These are phyloP conservation scores for Cadophora gregata DNA, from an alignment of 2,329 filamentous ascomycete species.

Conservation along the genomic window DNA sequence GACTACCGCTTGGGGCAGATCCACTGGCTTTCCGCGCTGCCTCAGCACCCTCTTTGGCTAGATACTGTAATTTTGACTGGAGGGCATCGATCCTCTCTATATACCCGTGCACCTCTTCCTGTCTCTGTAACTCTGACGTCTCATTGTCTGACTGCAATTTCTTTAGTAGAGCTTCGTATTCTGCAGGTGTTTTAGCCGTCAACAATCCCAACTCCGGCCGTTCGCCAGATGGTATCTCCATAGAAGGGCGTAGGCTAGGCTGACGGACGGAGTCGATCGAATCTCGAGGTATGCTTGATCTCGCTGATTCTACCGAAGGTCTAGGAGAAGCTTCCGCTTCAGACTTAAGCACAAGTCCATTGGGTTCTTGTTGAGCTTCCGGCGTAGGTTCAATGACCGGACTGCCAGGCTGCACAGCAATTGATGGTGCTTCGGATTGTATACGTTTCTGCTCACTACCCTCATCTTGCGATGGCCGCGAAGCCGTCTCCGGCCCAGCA, in stretches of 20 bases:
- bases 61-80: slow-evolving; percentile 87
- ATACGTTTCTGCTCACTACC: slow-evolving; percentile 1
- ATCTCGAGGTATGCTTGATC: slow-evolving; percentile 37
- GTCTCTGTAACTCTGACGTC: slow-evolving; percentile 55
- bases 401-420: slow-evolving; percentile 28
- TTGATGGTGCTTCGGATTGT: slow-evolving; percentile 26
- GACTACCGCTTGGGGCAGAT: slow-evolving; percentile 66
- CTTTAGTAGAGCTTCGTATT: slow-evolving; percentile 50
- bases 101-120: slow-evolving; percentile 83
- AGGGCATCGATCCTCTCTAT: slow-evolving; percentile 91
- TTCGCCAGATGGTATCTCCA: slow-evolving; percentile 38
- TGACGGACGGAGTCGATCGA: slow-evolving; percentile 37
- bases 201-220: slow-evolving; percentile 9
- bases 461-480: background rate
- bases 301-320: slow-evolving; percentile 39
- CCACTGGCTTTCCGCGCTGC: slow-evolving; percentile 72
- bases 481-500: slow-evolving; percentile 1
- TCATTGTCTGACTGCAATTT: slow-evolving; percentile 45
- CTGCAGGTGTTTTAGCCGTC: slow-evolving; percentile 33
- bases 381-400: background rate
- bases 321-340: slow-evolving; percentile 36
- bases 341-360: slow-evolving; percentile 25
- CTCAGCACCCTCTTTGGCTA: slow-evolving; percentile 80
- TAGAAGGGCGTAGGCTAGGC: slow-evolving; percentile 38
- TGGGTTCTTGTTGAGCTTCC: slow-evolving; percentile 22